These are phyloP conservation scores for Alternaria panax DNA, from an alignment of 2,329 filamentous ascomycete genomes.

Conservation along the genomic window DNA sequence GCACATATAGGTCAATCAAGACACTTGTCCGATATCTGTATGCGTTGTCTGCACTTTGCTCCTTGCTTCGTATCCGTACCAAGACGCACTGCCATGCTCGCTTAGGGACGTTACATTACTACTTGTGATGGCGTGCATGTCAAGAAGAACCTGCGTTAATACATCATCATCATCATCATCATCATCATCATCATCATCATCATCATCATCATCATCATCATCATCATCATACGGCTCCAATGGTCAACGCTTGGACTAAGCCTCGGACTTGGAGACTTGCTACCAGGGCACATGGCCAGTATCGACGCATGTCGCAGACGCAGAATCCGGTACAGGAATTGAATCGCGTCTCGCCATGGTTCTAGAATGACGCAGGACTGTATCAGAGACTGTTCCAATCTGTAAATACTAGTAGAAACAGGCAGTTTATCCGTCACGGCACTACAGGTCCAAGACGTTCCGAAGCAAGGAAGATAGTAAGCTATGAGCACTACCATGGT, in stretches of 20 bases:
- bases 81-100: neutral
- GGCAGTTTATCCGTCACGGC: neutral
- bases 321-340: too few species aligned
- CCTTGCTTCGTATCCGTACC: neutral
- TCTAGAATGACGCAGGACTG: neutral
- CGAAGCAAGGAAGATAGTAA: too few species aligned
- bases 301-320: neutral
- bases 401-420: neutral
- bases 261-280: neutral
- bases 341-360: neutral
- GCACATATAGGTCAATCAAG: constrained; percentile 19
- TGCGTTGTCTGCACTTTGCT: constrained; percentile 1
- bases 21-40: constrained; percentile 2
- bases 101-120: neutral
- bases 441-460: neutral
- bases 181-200: too few species aligned
- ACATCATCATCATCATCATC: neutral
- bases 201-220: too few species aligned
- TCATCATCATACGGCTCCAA: neutral
- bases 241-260: neutral
- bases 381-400: neutral
- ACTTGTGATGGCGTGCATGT: neutral
- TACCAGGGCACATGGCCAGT: neutral
- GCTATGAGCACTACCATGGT: neutral
- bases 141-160: neutral